These are phyloP conservation scores for Didymella pinodella DNA, from an alignment of 2,329 filamentous ascomycete species.

Conservation along the genomic window DNA sequence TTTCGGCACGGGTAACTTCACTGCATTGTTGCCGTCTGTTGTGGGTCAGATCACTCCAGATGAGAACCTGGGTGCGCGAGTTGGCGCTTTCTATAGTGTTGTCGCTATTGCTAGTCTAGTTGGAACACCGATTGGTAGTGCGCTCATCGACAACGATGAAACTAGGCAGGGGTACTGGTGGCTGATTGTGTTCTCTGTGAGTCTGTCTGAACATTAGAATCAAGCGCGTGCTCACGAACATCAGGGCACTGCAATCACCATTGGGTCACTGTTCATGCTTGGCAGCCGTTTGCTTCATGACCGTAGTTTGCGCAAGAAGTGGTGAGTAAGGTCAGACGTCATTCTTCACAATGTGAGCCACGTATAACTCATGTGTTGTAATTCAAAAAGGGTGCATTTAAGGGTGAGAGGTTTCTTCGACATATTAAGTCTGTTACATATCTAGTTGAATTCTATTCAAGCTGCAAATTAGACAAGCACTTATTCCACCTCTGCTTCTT, in stretches of 20 bases:
- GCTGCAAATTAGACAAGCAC: too few relatives aligned
- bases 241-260: slow-evolving; percentile 27
- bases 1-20: slow-evolving; percentile 72
- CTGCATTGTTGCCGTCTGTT: slow-evolving; percentile 68
- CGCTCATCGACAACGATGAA: slow-evolving; percentile 34
- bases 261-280: slow-evolving; percentile 33
- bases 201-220: neutral
- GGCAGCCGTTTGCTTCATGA: slow-evolving; percentile 30
- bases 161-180: slow-evolving; percentile 33
- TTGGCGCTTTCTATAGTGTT: slow-evolving; percentile 69
- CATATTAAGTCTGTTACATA: too few relatives aligned
- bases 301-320: slow-evolving; percentile 23
- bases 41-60: slow-evolving; percentile 76
- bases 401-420: too few relatives aligned
- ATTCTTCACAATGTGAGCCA: too few relatives aligned
- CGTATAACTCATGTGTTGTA: too few relatives aligned
- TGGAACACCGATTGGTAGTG: slow-evolving; percentile 71
- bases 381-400: too few relatives aligned
- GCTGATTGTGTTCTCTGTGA: slow-evolving; percentile 40
- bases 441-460: too few relatives aligned
- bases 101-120: slow-evolving; percentile 71
- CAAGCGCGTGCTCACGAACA: neutral
- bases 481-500: too few relatives aligned
- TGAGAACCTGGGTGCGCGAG: slow-evolving; percentile 72
- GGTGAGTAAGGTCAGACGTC: slow-evolving; percentile 10